These are phyloP conservation scores for Albizia julibrissin DNA, from an alignment of 306 rosid species.

Conservation along the genomic window DNA sequence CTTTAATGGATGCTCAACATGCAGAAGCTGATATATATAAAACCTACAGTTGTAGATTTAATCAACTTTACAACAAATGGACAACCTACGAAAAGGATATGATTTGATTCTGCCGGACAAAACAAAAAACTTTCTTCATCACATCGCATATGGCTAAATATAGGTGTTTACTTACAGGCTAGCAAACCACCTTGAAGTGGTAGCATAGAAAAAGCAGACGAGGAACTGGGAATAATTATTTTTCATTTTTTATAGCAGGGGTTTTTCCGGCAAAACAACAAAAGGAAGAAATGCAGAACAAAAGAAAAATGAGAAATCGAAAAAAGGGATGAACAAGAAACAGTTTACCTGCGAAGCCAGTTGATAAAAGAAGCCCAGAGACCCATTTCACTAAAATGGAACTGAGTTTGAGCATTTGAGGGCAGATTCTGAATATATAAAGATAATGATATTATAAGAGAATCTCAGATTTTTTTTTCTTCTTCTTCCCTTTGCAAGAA, in stretches of 20 bases:
- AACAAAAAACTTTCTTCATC: neutral
- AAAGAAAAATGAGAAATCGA: neutral
- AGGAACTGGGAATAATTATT: neutral
- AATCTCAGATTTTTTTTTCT: neutral
- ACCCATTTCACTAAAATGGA: conserved; percentile 49
- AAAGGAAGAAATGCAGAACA: too few species aligned
- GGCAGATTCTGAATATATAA: neutral
- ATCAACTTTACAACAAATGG: neutral
- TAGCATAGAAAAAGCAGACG: neutral
- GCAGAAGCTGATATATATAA: neutral
- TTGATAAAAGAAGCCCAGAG: conserved; percentile 84
- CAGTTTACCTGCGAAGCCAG: conserved; percentile 84
- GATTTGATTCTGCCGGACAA: neutral
- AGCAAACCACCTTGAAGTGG: neutral
- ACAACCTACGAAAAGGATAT: neutral
- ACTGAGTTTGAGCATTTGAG: neutral
- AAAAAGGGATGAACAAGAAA: neutral
- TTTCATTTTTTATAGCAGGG: too few species aligned
- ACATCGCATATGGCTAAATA: neutral
- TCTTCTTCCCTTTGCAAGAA: neutral
- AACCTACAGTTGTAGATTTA: neutral
- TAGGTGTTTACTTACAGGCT: neutral
- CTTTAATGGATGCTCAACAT: neutral
- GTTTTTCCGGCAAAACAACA: neutral
- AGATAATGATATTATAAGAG: neutral